phyloP scores from a whole-genome alignment of 2,329 filamentous ascomycete species.

The Aspergillus tamarii region DNA sequence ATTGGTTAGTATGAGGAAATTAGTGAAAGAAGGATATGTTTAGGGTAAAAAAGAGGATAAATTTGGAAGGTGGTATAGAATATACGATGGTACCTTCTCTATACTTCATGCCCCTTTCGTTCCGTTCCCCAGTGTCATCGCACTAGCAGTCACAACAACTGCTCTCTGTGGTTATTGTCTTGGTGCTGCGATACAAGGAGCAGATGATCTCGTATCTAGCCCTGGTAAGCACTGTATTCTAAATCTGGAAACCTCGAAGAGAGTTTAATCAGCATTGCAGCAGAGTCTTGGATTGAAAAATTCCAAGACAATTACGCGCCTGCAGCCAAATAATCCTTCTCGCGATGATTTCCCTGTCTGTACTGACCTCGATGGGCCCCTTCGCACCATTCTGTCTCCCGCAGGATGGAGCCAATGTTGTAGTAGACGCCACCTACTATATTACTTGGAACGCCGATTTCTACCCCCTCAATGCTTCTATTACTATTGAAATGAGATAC shows the following conservation, averaged over 20 bases:
- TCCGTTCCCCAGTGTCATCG: background rate
- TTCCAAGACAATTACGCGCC: slow-evolving; percentile 8
- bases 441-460: slow-evolving; percentile 43
- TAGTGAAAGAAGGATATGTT: background rate
- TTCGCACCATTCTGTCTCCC: slow-evolving; percentile 41
- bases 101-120: background rate
- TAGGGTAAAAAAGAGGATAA: background rate
- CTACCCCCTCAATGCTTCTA: slow-evolving; percentile 35
- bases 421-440: slow-evolving; percentile 44
- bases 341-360: slow-evolving; percentile 37
- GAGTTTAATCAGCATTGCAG: background rate
- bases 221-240: background rate
- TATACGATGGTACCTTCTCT: background rate
- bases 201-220: background rate
- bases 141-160: background rate
- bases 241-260: too few species aligned
- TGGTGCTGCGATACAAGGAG: background rate
- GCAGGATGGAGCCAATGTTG: slow-evolving; percentile 35
- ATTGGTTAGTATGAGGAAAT: background rate
- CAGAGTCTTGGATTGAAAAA: background rate
- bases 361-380: slow-evolving; percentile 24
- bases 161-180: background rate
- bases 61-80: background rate
- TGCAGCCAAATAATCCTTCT: slow-evolving; percentile 11
- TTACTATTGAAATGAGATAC: slow-evolving; percentile 39